Conservation (phyloP, 2,329 filamentous ascomycete species). For the Apiospora rasikravindrae region DNA sequence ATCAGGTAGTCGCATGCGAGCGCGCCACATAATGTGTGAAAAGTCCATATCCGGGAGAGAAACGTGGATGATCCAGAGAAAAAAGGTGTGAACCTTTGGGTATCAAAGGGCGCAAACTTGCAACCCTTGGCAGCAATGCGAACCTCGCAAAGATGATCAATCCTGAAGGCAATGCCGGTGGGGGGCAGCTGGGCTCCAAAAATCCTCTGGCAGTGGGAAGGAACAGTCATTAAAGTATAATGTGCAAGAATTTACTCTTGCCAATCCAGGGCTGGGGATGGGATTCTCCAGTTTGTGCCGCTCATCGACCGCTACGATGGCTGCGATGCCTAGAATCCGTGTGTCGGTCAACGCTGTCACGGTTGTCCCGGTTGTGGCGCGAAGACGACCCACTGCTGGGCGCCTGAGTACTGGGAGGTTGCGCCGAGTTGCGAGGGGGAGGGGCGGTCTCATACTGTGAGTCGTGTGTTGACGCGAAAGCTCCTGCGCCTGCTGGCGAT, state of each 20-base stretch:
- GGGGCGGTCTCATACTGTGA: constrained; percentile 59
- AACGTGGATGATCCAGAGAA: constrained; percentile 21
- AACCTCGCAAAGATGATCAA: constrained; percentile 39
- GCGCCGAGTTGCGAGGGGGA: constrained; percentile 37
- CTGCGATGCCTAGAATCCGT: constrained; percentile 35
- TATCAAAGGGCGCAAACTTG: constrained; percentile 41
- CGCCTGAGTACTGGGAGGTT: constrained; percentile 37
- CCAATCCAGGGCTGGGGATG: constrained; percentile 17
- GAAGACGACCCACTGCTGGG: constrained; percentile 39
- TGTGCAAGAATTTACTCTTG: constrained; percentile 32
- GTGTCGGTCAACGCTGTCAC: constrained; percentile 34
- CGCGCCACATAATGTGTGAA: constrained; percentile 18
- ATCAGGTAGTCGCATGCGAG: constrained; percentile 14
- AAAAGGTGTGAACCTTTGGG: constrained; percentile 26
- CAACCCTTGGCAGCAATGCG: constrained; percentile 39
- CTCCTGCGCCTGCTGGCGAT: constrained; percentile 54
- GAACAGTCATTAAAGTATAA: constrained; percentile 36
- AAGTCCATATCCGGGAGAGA: constrained; percentile 28
- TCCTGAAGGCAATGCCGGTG: constrained; percentile 36
- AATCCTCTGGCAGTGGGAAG: constrained; percentile 37
- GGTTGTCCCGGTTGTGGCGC: constrained; percentile 34
- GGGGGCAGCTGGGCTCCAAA: constrained; percentile 34
- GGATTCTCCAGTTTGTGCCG: background rate
- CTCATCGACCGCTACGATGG: constrained; percentile 31
- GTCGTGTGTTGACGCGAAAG: constrained; percentile 49